A percentile compares a stretch with the other conserved stretches of the same genome.
phyloP scores from a whole-genome alignment of 1,139 yeast species.

The Sugiyamaella japonica region DNA sequence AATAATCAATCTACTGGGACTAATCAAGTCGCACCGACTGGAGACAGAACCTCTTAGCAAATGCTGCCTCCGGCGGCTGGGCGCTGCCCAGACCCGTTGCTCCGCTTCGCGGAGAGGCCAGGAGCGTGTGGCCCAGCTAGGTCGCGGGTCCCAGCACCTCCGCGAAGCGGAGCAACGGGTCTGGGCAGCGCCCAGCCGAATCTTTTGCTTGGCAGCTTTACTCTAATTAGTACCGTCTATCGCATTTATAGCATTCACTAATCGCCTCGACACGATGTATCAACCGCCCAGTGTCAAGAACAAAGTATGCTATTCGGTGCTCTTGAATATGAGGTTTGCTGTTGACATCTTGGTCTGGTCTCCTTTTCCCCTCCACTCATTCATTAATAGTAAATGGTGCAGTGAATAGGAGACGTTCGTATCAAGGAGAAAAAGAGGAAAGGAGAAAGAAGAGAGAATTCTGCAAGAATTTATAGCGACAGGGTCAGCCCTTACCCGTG shows the following conservation, averaged over 20 bases:
- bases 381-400: slow-evolving; percentile 30
- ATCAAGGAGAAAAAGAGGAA: slow-evolving; percentile 32
- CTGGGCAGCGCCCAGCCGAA: too few species aligned
- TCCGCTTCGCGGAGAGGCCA: too few species aligned
- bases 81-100: too few species aligned
- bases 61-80: too few species aligned
- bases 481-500: slow-evolving; percentile 3
- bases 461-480: slow-evolving; percentile 2
- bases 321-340: slow-evolving; percentile 23
- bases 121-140: too few species aligned
- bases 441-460: slow-evolving; percentile 7
- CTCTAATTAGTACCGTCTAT: too few species aligned
- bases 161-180: too few species aligned
- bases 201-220: too few species aligned
- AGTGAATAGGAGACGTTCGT: slow-evolving; percentile 38
- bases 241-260: neutral
- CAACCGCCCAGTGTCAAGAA: slow-evolving; percentile 20
- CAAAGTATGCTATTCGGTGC: neutral
- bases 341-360: slow-evolving; percentile 31
- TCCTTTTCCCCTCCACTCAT: slow-evolving; percentile 39
- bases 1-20: too few species aligned
- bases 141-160: too few species aligned
- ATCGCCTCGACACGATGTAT: slow-evolving; percentile 11
- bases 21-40: too few species aligned
- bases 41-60: neutral